Evolutionary conservation across 1,284 basidiomycete genomes (phyloP), one percentile per base, ranked within the genome.

Genomic region (Ustilago shanxiensis): DNA sequence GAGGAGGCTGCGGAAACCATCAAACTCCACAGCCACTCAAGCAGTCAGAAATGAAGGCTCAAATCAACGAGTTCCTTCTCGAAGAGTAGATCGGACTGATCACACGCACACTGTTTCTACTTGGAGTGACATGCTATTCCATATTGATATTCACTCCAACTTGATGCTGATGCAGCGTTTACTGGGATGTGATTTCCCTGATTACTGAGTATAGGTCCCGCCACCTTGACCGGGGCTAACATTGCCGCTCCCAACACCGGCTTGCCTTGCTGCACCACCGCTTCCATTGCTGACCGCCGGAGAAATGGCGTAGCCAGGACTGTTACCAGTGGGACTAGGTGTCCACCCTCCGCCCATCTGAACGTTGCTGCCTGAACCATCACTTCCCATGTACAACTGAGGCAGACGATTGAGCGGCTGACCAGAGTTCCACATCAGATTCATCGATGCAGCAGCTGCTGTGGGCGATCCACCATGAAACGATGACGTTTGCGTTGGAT

Each of bases 31-130:
- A 72, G 50, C 69, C 69, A 2, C 60, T 77, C 35, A 66, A 77
- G 14, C 20, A 56, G 16, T 61, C 66, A 28, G 41, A 77, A 45
- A 69, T 70, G 56, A 69, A 67, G 44, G 66, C 75, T 31, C 56
- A 70, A 54, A 77, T 77, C 56, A 52, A 61, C 57, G 64, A 72
- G 45, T 73, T 77, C 22, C 55, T 77, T 10, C 56, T 77, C 52
- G 60, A 71, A 5, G 60, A 72, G 22, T 54, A 31, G 56, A 26
- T 39, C 14, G 7, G n/a, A 16, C 10, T 22, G 20, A 24, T 31
- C 51, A 22, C 31, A 22, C 16, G 22, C 31, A 35, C n/a, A 53
- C n/a, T 7, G 1, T 53, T 4, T 3, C 22, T 20, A 28, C 9
- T 20, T 33, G 20, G 51, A 22, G 51, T 33, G n/a, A n/a, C 20